These are phyloP conservation scores for Chamaecrista fasciculata DNA, from an alignment of 306 rosid genomes.

Conservation along the genomic window DNA sequence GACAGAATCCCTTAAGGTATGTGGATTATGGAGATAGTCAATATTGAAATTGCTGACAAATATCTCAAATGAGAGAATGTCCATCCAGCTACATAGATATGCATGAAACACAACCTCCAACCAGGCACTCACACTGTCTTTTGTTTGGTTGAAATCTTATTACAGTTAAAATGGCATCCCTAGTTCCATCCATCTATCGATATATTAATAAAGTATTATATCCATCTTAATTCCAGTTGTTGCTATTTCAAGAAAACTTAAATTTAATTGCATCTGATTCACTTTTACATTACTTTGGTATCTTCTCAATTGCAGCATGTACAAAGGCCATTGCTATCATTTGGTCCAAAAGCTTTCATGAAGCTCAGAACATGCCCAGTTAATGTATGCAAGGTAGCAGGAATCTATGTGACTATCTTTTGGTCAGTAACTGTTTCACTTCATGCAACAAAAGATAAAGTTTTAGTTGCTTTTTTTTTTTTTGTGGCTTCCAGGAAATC, in stretches of 20 bases:
- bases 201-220: not conserved
- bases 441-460: not conserved
- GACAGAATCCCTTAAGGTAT: not conserved
- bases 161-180: slow-evolving; percentile 5
- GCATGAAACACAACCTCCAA: no score
- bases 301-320: slow-evolving; percentile 70
- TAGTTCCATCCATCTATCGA: not conserved
- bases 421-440: slow-evolving; percentile 21
- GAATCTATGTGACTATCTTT: slow-evolving; percentile 28
- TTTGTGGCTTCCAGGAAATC: slow-evolving; percentile 61
- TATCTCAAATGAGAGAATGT: not conserved
- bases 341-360: slow-evolving; percentile 90
- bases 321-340: slow-evolving; percentile 85
- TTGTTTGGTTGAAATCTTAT: not conserved
- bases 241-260: slow-evolving; percentile 13
- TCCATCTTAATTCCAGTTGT: slow-evolving; percentile 8
- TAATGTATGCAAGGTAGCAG: slow-evolving; percentile 77
- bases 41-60: not conserved
- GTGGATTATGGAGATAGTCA: not conserved
- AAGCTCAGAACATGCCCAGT: slow-evolving; percentile 83
- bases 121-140: no score
- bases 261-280: slow-evolving; percentile 5
- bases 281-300: slow-evolving; percentile 20
- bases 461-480: slow-evolving; percentile 26
- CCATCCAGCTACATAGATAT: not conserved